phyloP scores from a whole-genome alignment of 768 basidiomycete species.

The Galerina sulciceps region DNA sequence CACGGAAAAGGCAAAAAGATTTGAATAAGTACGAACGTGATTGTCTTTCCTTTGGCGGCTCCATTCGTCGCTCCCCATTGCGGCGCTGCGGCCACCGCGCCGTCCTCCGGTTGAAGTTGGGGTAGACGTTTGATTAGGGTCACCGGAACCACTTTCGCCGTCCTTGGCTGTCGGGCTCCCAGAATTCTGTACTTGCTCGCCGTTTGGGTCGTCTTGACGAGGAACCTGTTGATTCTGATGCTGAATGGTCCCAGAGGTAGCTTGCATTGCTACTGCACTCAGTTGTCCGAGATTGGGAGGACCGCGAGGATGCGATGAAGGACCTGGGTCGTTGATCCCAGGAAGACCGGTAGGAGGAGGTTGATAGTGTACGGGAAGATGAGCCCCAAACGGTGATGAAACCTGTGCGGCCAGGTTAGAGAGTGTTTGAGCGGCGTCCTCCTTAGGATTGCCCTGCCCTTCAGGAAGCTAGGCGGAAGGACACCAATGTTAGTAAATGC shows the following conservation, averaged over 20 bases:
- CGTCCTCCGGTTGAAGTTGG: slow-evolving; percentile 39
- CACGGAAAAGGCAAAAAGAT: background rate
- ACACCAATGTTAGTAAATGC: background rate
- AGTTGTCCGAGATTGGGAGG: slow-evolving; percentile 68
- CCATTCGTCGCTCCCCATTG: slow-evolving; percentile 82
- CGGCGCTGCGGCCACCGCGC: slow-evolving; percentile 58
- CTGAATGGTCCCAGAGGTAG: slow-evolving; percentile 35
- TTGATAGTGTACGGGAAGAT: slow-evolving; percentile 36
- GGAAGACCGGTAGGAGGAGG: slow-evolving; percentile 42
- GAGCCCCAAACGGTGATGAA: slow-evolving; percentile 39
- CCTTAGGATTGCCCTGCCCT: slow-evolving; percentile 55
- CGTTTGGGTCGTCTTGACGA: slow-evolving; percentile 19
- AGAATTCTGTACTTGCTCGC: slow-evolving; percentile 14
- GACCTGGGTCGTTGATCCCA: slow-evolving; percentile 67
- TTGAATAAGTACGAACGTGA: slow-evolving; percentile 52
- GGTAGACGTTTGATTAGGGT: slow-evolving; percentile 22
- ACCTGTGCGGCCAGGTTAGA: slow-evolving; percentile 46
- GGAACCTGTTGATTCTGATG: slow-evolving; percentile 21
- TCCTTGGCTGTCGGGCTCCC: slow-evolving; percentile 14
- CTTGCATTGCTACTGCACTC: slow-evolving; percentile 55
- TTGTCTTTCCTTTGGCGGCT: slow-evolving; percentile 81
- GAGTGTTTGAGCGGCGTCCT: slow-evolving; percentile 62
- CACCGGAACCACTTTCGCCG: slow-evolving; percentile 3
- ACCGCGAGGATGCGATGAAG: slow-evolving; percentile 73
- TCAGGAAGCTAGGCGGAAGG: slow-evolving; percentile 36